Percentiles rank a stretch among this genome's conserved stretches.
phyloP scores from a whole-genome alignment of 1,284 basidiomycete genomes.

The Athelia psychrophila region DNA sequence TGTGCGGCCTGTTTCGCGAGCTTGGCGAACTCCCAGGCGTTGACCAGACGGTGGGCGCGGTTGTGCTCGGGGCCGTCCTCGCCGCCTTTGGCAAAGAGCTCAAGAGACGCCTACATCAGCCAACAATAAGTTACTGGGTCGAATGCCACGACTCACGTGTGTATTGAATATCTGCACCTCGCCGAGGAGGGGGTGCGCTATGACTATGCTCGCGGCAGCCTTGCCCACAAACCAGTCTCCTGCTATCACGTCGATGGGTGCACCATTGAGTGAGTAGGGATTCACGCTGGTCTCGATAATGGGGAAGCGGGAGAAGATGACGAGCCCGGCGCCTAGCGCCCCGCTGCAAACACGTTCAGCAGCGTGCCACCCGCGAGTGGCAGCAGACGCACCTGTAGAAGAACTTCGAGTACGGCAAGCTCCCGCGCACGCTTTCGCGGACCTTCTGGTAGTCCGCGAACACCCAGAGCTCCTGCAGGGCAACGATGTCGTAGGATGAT shows the following conservation, averaged over 20 bases:
- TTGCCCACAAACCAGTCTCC: slow-evolving; percentile 99
- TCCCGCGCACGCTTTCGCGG: slow-evolving; percentile 53
- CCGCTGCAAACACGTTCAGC: slow-evolving; percentile 55
- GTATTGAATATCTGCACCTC: slow-evolving; percentile 92
- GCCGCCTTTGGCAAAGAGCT: slow-evolving; percentile 86
- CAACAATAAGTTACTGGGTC: slow-evolving; percentile 7
- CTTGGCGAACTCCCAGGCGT: slow-evolving; percentile 94
- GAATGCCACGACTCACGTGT: slow-evolving; percentile 59
- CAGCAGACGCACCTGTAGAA: slow-evolving; percentile 81
- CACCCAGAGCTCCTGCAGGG: slow-evolving; percentile 96
- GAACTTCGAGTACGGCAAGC: slow-evolving; percentile 80
- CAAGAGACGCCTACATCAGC: background rate
- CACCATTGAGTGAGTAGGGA: slow-evolving; percentile 90
- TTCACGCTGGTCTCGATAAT: slow-evolving; percentile 80
- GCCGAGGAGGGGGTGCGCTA: slow-evolving; percentile 79
- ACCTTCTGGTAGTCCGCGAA: slow-evolving; percentile 83
- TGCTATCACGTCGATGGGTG: slow-evolving; percentile 81
- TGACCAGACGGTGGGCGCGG: slow-evolving; percentile 88
- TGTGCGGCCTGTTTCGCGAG: slow-evolving; percentile 78
- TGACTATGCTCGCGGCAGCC: slow-evolving; percentile 79
- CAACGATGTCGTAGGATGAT: slow-evolving; percentile 82
- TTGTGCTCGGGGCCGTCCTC: slow-evolving; percentile 81
- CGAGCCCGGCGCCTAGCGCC: slow-evolving; percentile 92
- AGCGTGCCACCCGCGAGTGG: slow-evolving; percentile 4
- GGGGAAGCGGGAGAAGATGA: slow-evolving; percentile 85